Evolutionary conservation across 108 stramenopile genomes (phyloP).

Genomic region (Cyclotella atomus): DNA sequence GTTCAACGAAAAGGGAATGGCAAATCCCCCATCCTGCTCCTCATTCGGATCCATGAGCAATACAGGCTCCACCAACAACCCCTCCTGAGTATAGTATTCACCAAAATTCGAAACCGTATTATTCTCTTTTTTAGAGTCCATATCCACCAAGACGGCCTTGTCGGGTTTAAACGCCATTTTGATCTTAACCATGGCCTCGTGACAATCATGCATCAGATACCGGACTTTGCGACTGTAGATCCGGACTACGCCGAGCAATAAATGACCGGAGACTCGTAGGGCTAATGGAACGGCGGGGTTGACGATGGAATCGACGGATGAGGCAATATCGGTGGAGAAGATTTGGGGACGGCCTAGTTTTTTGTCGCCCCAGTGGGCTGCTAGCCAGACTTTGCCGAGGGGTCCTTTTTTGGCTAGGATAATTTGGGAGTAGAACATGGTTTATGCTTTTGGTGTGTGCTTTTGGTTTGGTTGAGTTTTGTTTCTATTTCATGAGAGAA

Average conservation of each 20-base stretch:
- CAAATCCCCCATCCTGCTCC: slow-evolving; percentile 27
- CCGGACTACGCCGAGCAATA: slow-evolving; percentile 95
- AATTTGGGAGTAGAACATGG: slow-evolving; percentile 99
- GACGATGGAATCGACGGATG: slow-evolving; percentile 93
- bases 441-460: not conserved
- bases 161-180: slow-evolving; percentile 94
- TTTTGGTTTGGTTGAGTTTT: not conserved
- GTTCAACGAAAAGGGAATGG: slow-evolving; percentile 56
- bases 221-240: slow-evolving; percentile 97
- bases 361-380: slow-evolving; percentile 99
- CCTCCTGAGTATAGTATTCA: slow-evolving; percentile 62
- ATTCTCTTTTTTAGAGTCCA: slow-evolving; percentile 46
- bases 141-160: slow-evolving; percentile 36
- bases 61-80: slow-evolving; percentile 47
- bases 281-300: slow-evolving; percentile 96
- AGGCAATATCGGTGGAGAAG: slow-evolving; percentile 94
- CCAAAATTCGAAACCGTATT: slow-evolving; percentile 84
- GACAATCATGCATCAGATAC: slow-evolving; percentile 97
- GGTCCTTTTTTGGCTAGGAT: slow-evolving; percentile 99
- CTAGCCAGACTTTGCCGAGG: slow-evolving; percentile 99
- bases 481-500: not conserved
- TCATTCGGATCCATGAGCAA: slow-evolving; percentile 47
- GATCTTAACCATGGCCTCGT: slow-evolving; percentile 97
- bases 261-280: slow-evolving; percentile 94
- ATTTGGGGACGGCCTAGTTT: slow-evolving; percentile 95